These are phyloP conservation scores for Paramarasmius palmivorus DNA, from an alignment of 1,284 basidiomycete species.

Conservation along the genomic window DNA sequence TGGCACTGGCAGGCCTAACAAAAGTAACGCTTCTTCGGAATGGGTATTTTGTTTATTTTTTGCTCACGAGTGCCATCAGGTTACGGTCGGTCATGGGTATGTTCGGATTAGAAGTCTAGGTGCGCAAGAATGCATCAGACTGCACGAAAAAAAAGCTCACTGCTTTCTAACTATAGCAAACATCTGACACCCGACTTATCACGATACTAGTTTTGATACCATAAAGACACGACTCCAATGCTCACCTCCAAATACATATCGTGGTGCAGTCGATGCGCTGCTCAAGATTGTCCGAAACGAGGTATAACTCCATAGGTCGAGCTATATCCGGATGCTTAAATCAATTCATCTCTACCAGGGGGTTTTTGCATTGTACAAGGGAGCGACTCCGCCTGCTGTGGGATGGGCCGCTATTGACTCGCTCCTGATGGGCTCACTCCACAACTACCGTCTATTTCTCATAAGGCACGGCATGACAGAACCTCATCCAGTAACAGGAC, in stretches of 20 bases:
- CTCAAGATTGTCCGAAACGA: conserved; percentile 64
- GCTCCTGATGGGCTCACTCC: conserved; percentile 72
- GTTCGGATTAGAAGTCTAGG: conserved; percentile 19
- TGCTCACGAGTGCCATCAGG: conserved; percentile 36
- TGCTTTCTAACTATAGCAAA: conserved; percentile 10
- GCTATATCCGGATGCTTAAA: conserved; percentile 4
- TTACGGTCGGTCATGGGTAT: conserved; percentile 70
- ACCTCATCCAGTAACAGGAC: conserved; percentile 40
- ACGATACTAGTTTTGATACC: conserved; percentile 60
- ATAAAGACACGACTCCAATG: conserved; percentile 79
- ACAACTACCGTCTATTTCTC: conserved; percentile 71
- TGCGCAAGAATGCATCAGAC: neutral
- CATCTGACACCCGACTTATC: neutral
- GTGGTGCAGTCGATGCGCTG: conserved; percentile 68
- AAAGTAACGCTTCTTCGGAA: conserved; percentile 42
- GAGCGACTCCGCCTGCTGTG: conserved; percentile 72
- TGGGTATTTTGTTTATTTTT: conserved; percentile 4
- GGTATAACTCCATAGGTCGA: conserved; percentile 40
- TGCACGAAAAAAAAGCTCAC: conserved; percentile 11
- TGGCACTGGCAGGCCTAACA: conserved; percentile 46
- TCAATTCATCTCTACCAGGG: conserved; percentile 36
- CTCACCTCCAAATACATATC: conserved; percentile 68
- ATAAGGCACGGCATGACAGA: conserved; percentile 56
- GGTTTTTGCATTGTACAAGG: conserved; percentile 64
- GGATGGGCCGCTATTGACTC: conserved; percentile 81